These are phyloP conservation scores for Pyricularia sp. DNA, from an alignment of 2,329 filamentous ascomycete genomes.

Conservation along the genomic window DNA sequence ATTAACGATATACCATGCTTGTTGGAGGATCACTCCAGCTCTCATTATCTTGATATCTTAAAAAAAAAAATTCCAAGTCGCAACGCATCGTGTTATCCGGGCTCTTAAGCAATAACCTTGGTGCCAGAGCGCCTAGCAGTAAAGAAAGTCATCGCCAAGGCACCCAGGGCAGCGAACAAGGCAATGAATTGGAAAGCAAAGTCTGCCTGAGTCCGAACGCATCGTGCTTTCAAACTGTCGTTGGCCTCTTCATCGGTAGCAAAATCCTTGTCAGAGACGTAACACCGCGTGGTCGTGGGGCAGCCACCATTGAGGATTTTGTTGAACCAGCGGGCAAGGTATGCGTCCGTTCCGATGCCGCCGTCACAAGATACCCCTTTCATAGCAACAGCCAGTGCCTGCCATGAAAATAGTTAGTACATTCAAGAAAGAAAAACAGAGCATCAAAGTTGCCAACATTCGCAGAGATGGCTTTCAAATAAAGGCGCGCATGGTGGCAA, in stretches of 20 bases:
- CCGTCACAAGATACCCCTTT: conserved; percentile 16
- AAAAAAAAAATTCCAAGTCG: background rate
- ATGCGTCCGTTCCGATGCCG: background rate
- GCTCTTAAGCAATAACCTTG: background rate
- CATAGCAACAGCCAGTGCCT: conserved; percentile 17
- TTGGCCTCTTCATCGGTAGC: background rate
- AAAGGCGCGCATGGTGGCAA: background rate
- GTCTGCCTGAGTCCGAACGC: conserved; percentile 4
- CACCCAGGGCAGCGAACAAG: conserved; percentile 1
- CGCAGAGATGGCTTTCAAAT: background rate
- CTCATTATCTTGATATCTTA: background rate
- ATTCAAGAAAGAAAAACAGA: too few species aligned
- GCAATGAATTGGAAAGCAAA: conserved; percentile 6
- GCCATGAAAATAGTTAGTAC: conserved; percentile 9
- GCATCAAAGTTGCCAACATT: background rate
- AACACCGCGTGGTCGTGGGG: background rate
- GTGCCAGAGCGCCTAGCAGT: conserved; percentile 1
- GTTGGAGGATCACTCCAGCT: background rate
- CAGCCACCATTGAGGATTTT: conserved; percentile 19
- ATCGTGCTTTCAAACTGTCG: conserved; percentile 1
- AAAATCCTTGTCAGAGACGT: background rate
- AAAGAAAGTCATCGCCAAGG: conserved; percentile 2
- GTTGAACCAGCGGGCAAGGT: conserved; percentile 9
- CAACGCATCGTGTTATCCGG: background rate
- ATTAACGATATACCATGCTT: background rate